phyloP scores from a whole-genome alignment of 495 filamentous ascomycete species.

The Immersiella caudata region DNA sequence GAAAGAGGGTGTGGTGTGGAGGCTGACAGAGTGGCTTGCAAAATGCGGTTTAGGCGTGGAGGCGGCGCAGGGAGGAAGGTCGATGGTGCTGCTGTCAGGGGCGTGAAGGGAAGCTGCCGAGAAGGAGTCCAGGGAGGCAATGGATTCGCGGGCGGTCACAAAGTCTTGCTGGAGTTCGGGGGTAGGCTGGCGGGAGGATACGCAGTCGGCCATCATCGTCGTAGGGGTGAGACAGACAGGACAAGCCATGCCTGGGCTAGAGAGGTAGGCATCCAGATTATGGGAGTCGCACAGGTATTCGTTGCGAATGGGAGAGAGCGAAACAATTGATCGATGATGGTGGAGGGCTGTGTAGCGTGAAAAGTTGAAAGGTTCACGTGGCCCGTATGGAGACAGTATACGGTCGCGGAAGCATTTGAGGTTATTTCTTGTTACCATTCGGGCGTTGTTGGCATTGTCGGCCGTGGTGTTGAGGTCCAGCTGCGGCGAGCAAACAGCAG shows the following conservation, averaged over 20 bases:
- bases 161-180: not conserved
- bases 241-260: not conserved
- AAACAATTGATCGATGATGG: not conserved
- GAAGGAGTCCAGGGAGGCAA: not conserved
- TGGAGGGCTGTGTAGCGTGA: not conserved
- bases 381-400: not conserved
- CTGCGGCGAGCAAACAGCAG: not conserved
- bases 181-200: conserved; percentile 20
- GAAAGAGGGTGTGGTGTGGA: not conserved
- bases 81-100: not conserved
- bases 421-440: not conserved
- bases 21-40: not conserved
- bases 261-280: not conserved
- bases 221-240: conserved; percentile 21
- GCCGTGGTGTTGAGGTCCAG: not conserved
- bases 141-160: not conserved
- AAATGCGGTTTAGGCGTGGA: conserved; percentile 8
- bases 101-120: not conserved
- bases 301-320: not conserved
- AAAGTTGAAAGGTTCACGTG: not conserved
- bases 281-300: not conserved
- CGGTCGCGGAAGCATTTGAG: not conserved
- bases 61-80: not conserved
- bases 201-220: conserved; percentile 29
- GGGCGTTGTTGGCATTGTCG: not conserved